Percentiles rank a stretch among this genome's conserved stretches.
phyloP scores from a whole-genome alignment of 164 flowering plant genomes.

The Warburgia ugandensis region DNA sequence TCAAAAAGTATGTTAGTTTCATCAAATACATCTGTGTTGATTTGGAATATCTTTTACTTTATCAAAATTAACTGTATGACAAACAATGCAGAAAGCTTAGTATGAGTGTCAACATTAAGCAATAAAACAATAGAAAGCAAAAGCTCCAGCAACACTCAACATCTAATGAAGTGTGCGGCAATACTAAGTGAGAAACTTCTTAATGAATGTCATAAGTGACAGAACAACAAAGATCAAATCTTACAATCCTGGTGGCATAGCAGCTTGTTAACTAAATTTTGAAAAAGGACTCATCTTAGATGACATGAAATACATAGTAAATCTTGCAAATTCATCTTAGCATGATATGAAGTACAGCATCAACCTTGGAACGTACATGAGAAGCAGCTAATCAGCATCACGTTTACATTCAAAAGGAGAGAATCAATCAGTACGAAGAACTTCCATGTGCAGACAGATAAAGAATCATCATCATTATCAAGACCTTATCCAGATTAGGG shows the following conservation, averaged over 20 bases:
- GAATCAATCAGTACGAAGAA: not conserved
- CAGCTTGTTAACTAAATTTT: not conserved
- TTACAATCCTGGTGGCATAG: not conserved
- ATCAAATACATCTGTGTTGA: not conserved
- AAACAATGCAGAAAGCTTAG: not conserved
- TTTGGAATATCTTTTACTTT: no score
- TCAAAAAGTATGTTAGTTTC: not conserved
- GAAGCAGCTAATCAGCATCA: not conserved
- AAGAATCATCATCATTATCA: no score
- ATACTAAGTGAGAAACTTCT: not conserved
- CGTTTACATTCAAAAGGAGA: not conserved
- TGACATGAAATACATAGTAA: no score
- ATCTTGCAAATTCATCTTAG: no score
- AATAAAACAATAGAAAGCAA: not conserved
- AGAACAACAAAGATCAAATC: no score
- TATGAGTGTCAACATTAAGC: not conserved
- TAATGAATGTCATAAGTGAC: not conserved
- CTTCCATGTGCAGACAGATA: not conserved
- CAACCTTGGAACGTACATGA: not conserved
- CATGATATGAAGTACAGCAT: not conserved
- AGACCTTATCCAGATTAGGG: no score
- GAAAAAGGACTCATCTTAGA: no score
- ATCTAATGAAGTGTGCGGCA: not conserved
- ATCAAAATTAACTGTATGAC: not conserved
- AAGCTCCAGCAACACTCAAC: not conserved